These are phyloP conservation scores for Acacia concinna DNA, from an alignment of 331 rosid genomes.

Conservation along the genomic window DNA sequence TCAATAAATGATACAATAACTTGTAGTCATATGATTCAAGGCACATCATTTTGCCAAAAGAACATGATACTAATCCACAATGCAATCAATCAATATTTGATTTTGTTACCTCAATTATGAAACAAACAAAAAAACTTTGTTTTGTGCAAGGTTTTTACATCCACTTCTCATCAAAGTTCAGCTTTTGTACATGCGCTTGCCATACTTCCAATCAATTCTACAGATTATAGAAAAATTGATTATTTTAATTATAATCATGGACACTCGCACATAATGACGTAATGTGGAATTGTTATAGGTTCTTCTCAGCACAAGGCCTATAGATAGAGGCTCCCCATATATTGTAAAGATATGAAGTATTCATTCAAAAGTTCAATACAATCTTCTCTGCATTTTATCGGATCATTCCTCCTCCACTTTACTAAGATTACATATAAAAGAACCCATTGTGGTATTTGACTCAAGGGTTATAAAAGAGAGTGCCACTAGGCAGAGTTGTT, in stretches of 20 bases:
- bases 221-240: neutral
- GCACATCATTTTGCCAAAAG: neutral
- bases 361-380: neutral
- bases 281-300: neutral
- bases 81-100: neutral
- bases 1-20: neutral
- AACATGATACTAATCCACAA: neutral
- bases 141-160: neutral
- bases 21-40: neutral
- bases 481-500: neutral
- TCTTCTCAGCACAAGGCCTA: neutral
- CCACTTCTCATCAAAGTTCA: neutral
- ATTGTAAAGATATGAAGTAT: neutral
- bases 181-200: neutral
- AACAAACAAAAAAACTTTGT: no score
- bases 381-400: neutral
- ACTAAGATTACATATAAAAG: neutral
- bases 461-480: neutral
- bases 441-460: neutral
- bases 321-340: neutral
- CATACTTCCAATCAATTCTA: neutral
- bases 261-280: neutral
- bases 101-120: neutral
- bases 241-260: neutral
- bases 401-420: neutral